Conservation (phyloP, 805 yeast genomes). For the Trichomonascus vanleenenianus region DNA sequence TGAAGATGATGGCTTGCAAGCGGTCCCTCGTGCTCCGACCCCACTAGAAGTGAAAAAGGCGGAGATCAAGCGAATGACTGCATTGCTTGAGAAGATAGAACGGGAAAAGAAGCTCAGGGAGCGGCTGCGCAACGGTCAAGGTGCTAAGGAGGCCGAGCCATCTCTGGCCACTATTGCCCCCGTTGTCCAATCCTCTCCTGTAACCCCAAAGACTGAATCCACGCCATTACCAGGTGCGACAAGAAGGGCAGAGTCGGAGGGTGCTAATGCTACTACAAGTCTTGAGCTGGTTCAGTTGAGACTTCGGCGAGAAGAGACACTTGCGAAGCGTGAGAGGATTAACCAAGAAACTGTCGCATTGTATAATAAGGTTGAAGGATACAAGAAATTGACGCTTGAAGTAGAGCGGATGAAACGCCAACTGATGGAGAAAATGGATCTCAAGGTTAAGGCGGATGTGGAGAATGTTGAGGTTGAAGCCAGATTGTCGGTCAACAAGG, state of each 20-base stretch:
- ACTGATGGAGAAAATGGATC: background rate
- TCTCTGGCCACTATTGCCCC: background rate
- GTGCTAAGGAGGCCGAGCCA: background rate
- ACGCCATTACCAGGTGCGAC: too few relatives aligned
- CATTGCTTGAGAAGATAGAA: conserved; percentile 8
- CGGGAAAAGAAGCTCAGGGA: conserved; percentile 5
- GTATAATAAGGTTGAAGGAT: background rate
- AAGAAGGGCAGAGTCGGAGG: too few relatives aligned
- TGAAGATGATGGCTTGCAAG: conserved; percentile 11
- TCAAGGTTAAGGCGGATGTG: background rate
- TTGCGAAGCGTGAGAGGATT: too few relatives aligned
- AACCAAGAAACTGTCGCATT: too few relatives aligned
- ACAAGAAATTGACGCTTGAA: background rate
- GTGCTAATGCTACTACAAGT: background rate
- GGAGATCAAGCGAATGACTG: conserved; percentile 13
- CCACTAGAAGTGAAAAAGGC: conserved; percentile 13
- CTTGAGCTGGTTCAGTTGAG: background rate
- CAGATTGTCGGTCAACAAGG: too few relatives aligned
- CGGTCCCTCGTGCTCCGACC: conserved; percentile 13
- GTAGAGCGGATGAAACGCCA: background rate
- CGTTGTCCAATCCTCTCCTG: too few relatives aligned
- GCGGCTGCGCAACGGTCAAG: background rate
- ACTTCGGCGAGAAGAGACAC: too few relatives aligned
- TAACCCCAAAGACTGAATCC: too few relatives aligned
- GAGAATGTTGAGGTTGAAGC: background rate